These are phyloP conservation scores for Sequoiadendron giganteum DNA, from an alignment of 75 land plant species.

Conservation along the genomic window DNA sequence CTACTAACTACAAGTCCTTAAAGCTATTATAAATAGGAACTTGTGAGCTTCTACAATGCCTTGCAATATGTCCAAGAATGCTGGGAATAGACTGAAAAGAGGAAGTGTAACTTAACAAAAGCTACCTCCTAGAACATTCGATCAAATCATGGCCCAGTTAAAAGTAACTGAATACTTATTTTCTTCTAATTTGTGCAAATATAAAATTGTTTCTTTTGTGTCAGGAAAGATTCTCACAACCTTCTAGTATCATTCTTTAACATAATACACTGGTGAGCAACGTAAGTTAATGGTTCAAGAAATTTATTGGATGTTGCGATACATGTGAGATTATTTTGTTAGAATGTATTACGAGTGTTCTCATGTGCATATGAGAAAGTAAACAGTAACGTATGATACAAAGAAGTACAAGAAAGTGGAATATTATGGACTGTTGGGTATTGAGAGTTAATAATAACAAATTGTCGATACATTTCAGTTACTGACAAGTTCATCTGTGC, in stretches of 20 bases:
- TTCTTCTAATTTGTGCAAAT: neutral
- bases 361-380: neutral
- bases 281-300: no score
- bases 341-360: neutral
- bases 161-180: neutral
- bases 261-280: no score
- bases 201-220: no score
- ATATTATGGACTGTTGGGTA: neutral
- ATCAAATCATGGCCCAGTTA: neutral
- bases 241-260: no score
- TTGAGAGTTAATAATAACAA: neutral
- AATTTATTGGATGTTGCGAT: neutral
- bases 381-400: neutral
- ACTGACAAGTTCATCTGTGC: neutral
- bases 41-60: neutral
- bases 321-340: neutral
- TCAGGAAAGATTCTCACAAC: no score
- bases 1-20: neutral
- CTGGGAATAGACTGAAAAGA: no score
- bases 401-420: neutral
- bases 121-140: neutral
- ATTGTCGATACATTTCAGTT: neutral
- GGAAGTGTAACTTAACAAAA: neutral
- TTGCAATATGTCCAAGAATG: neutral
- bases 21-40: neutral